A percentile compares a stretch with the other conserved stretches of the same genome.
Conservation (phyloP, 768 basidiomycete species). For the Leucosporidium scottii region DNA sequence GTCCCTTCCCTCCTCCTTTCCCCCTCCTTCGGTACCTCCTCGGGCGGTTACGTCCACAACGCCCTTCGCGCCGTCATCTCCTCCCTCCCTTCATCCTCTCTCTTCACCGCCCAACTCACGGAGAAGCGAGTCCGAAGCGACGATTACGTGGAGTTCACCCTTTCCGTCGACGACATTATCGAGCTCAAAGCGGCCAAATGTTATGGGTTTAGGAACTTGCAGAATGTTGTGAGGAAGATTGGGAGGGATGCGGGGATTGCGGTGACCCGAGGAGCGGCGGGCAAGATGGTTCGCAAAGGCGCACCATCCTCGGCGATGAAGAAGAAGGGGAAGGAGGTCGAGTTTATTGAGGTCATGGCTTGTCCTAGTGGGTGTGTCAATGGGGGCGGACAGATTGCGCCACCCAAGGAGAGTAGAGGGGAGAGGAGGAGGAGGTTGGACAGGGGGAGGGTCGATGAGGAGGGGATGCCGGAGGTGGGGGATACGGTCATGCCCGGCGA, state of each 20-base stretch:
- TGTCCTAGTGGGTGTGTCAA: conserved; percentile 97
- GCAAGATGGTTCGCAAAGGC: conserved; percentile 38
- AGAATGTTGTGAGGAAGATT: conserved; percentile 90
- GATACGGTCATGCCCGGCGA: conserved; percentile 19
- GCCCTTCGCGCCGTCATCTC: conserved; percentile 55
- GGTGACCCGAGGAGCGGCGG: conserved; percentile 64
- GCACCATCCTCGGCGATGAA: conserved; percentile 36
- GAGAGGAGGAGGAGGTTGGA: conserved; percentile 6
- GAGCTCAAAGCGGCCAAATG: conserved; percentile 91
- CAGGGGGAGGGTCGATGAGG: conserved; percentile 29
- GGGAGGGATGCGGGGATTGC: conserved; percentile 73
- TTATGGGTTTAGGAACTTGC: conserved; percentile 94
- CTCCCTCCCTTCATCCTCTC: conserved; percentile 29
- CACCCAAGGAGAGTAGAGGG: conserved; percentile 28
- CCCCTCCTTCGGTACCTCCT: conserved; percentile 70
- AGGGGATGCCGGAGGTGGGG: conserved; percentile 34
- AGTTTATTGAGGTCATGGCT: conserved; percentile 98
- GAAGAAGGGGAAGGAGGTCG: conserved; percentile 49
- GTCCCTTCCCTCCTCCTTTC: conserved; percentile 43
- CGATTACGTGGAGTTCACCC: conserved; percentile 41
- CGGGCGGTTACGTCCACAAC: conserved; percentile 83
- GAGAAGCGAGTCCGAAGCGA: conserved; percentile 40
- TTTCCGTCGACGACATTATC: neutral
- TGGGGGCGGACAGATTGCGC: conserved; percentile 77
- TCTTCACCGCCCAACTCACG: conserved; percentile 29